Percentiles rank a stretch among this genome's conserved stretches.
Evolutionary conservation across 352 stramenopile genomes (phyloP).

Genomic region (Globisporangium parvum): DNA sequence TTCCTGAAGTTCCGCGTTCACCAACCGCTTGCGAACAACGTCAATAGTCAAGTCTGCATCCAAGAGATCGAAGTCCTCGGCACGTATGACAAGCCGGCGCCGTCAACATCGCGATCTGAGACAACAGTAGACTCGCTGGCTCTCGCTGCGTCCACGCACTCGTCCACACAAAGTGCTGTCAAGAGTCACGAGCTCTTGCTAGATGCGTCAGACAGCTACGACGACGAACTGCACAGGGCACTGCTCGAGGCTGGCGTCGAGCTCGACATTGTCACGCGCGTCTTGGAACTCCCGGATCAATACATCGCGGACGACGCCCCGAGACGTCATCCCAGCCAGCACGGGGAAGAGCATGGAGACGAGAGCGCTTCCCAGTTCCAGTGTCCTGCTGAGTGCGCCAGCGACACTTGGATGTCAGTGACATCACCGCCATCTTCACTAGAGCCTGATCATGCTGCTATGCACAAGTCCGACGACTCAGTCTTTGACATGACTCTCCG

Average conservation of each 20-base stretch:
- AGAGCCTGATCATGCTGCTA: neutral
- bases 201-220: slow-evolving; percentile 6
- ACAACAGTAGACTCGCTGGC: neutral
- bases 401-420: too few species aligned
- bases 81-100: neutral
- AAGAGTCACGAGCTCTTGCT: neutral
- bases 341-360: neutral
- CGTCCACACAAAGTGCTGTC: too few species aligned
- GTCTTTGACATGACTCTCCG: slow-evolving; percentile 6
- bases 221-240: slow-evolving; percentile 19
- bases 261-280: slow-evolving; percentile 25
- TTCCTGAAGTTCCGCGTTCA: slow-evolving; percentile 33
- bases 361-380: neutral
- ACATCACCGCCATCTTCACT: neutral
- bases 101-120: neutral
- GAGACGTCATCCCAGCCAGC: neutral
- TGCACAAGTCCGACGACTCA: neutral
- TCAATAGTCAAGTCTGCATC: slow-evolving; percentile 15
- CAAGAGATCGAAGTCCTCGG: slow-evolving; percentile 27
- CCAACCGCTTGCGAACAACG: slow-evolving; percentile 1
- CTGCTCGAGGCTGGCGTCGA: slow-evolving; percentile 29
- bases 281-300: slow-evolving; percentile 11
- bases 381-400: neutral
- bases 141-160: neutral
- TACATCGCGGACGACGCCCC: neutral